phyloP scores from a whole-genome alignment of 2,329 filamentous ascomycete genomes.

The Seiridium cupressi region DNA sequence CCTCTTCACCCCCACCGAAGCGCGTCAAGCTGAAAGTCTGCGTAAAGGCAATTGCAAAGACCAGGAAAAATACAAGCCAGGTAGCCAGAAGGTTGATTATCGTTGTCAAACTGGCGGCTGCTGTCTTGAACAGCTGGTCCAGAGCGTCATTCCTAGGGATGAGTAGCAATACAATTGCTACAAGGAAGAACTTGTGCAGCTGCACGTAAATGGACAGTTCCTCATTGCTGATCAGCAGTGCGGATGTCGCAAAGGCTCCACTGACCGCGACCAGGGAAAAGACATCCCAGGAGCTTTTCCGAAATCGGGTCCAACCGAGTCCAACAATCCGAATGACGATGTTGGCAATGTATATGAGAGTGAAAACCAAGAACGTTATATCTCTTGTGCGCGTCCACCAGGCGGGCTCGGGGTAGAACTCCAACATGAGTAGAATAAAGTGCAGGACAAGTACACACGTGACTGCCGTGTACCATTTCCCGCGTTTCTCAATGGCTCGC shows the following conservation, averaged over 20 bases:
- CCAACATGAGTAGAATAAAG: constrained; percentile 76
- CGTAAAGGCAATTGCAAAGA: constrained; percentile 94
- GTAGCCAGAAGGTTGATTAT: constrained; percentile 93
- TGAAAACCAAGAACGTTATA: constrained; percentile 77
- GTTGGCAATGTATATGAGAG: constrained; percentile 78
- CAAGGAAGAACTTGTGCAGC: constrained; percentile 91
- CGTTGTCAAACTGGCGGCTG: constrained; percentile 84
- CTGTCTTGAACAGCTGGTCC: constrained; percentile 98
- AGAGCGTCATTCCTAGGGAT: constrained; percentile 96
- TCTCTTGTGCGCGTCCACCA: constrained; percentile 73
- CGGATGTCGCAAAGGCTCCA: constrained; percentile 79
- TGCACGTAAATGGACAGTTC: constrained; percentile 66
- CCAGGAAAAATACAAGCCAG: constrained; percentile 95
- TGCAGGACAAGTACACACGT: constrained; percentile 80
- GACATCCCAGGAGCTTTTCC: constrained; percentile 91
- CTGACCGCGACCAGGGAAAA: constrained; percentile 79
- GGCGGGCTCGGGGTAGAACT: constrained; percentile 74
- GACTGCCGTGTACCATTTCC: constrained; percentile 83
- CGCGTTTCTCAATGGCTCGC: constrained; percentile 88
- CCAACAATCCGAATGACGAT: constrained; percentile 81
- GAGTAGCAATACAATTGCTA: constrained; percentile 82
- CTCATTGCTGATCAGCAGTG: constrained; percentile 66
- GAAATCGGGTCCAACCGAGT: constrained; percentile 87
- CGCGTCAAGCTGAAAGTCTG: constrained; percentile 94
- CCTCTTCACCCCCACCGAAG: constrained; percentile 70